Evolutionary conservation across 441 rosid genomes (phyloP), one percentile per base, ranked within the genome.

Genomic region (Euphorbia schlechtendalii): DNA sequence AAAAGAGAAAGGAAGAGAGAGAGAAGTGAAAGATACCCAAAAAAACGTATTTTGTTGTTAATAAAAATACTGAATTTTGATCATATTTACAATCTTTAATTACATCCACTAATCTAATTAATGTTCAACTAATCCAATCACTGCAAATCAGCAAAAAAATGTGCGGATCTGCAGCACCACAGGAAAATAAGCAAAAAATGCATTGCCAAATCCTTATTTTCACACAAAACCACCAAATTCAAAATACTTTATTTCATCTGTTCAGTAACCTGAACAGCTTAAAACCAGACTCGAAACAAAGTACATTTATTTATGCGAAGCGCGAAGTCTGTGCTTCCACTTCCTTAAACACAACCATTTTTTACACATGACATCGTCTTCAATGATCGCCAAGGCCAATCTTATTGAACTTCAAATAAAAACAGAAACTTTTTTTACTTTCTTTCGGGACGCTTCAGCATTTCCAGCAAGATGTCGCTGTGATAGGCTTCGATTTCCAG

Each of bases 391-490:
- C 41, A 6, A 0, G 63, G 48, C 36, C 60, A 71, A 21, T 53
- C 63, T 77, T 56, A 52, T 59, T 9, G 12, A 36, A 32, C 30
- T 56, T 27, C 3, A 45, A n/a, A 11, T 25, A 4, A 14, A 36
- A 27, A n/a, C n/a, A n/a, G n/a, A n/a, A n/a, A n/a, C n/a, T n/a
- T n/a, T n/a, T 20, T 12, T 56, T 14, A 60, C 15, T 34, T 36
- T 6, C 3, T 24, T 30, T 21, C 36, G 74, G 8, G 14, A 7
- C 13, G 21, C 11, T 61, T 77, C 61, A 79, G 69, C 82, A 82
- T 74, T 82, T 86, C 92, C 88, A 86, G 80, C 88, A 82, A 36
- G 92, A 84, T 75, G 76, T 70, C 36, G 88, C 86, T 12, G 82
- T 65, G 15, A 82, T 78, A 20, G 92, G 88, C 79, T 75, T 84